These are phyloP conservation scores for Peronosclerospora sorghi DNA, from an alignment of 352 stramenopile genomes.

Conservation along the genomic window DNA sequence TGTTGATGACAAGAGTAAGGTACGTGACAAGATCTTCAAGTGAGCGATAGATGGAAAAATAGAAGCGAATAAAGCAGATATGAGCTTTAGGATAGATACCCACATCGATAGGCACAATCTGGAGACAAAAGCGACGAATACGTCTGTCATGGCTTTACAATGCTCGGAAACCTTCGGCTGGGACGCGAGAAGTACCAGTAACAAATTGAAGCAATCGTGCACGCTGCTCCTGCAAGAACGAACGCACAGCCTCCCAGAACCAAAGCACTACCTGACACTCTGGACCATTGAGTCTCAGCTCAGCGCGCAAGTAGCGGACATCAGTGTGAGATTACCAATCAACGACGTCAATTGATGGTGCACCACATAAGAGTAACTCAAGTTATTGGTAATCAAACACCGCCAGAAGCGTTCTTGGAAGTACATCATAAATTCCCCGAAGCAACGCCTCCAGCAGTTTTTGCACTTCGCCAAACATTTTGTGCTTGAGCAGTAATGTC, in stretches of 20 bases:
- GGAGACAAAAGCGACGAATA: constrained; percentile 93
- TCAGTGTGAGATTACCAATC: constrained; percentile 85
- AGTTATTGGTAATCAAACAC: constrained; percentile 93
- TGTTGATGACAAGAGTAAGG: constrained; percentile 95
- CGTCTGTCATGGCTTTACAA: constrained; percentile 66
- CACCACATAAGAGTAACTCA: constrained; percentile 88
- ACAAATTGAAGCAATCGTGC: constrained; percentile 86
- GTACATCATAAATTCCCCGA: constrained; percentile 86
- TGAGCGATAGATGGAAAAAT: too few relatives aligned
- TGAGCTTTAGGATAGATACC: too few relatives aligned
- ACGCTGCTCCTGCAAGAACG: constrained; percentile 78
- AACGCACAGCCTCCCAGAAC: constrained; percentile 83
- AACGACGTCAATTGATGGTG: constrained; percentile 83
- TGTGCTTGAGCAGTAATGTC: constrained; percentile 87
- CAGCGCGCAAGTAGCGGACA: constrained; percentile 62
- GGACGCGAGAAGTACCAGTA: constrained; percentile 83
- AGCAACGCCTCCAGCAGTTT: constrained; percentile 87
- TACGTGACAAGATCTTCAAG: constrained; percentile 89
- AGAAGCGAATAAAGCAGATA: too few relatives aligned
- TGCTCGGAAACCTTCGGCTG: constrained; percentile 92
- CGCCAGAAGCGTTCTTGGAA: constrained; percentile 78
- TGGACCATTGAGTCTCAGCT: constrained; percentile 28
- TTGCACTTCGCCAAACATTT: constrained; percentile 87
- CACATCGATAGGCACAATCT: too few relatives aligned
- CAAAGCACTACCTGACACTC: constrained; percentile 73